Base-by-base conservation (phyloP, 306 rosid genomes). In the Canavalia gladiata region DNA sequence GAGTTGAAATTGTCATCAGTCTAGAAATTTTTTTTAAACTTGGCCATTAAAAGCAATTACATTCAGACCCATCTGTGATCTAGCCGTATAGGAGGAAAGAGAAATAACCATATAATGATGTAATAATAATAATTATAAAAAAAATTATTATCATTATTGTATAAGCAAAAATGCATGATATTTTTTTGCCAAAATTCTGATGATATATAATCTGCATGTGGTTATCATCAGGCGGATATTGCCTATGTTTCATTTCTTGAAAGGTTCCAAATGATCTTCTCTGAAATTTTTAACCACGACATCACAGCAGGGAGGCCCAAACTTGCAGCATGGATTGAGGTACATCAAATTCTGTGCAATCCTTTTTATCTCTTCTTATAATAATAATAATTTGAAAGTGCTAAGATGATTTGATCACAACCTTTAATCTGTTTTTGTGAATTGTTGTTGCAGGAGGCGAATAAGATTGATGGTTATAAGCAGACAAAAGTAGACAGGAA, bases 271-370 rank as follows among this genome's bases (percentile, higher is more conserved):
- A 0, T 70, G 12, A 71, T 64, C 78, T 90, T 90, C 55, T 78
- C 84, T 0, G 92, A 83, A 66, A 62, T 65, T 37, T 80, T 47
- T 67, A 85, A 91, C 74, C 79, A 82, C 69, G 91, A 91, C 60
- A 87, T 90, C 78, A 78, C 90, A 4, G 82, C 70, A 49, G 93
- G 93, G 80, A 90, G 97, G 72, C 90, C 93, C 58, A 85, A 87
- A 79, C 87, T 91, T 43, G 90, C 87, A 0, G 46, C 84, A 66
- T 93, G 94, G 94, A 75, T 88, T 52, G 89, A 88, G 96, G 97
- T 68, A 28, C 9, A 5, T 45, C 25, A 18, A 68, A 8, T 37
- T 64, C 30, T 13, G 31, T 64, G 49, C 11, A 12, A 64, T 64
- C 30, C 30, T 37, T 37, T 4, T 37, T 2, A 37, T 37, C 41